Conservation (phyloP, 176 grass and related monocot genomes). For the Paspalum vaginatum region DNA sequence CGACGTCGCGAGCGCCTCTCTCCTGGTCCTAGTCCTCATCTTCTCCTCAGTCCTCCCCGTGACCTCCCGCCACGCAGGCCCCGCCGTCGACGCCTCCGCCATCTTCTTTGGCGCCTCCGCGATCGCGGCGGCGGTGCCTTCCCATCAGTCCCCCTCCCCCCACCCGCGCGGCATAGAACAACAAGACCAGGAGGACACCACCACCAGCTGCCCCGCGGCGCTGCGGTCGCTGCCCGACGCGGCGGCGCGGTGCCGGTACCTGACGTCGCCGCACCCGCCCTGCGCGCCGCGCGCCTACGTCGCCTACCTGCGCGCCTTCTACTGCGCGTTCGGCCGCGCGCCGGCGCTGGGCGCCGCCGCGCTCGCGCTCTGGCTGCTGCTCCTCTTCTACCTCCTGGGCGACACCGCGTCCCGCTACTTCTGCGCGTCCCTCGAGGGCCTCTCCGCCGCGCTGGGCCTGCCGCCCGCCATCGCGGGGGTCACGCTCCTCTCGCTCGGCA, state of each 20-base stretch:
- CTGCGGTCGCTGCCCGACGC: conserved; percentile 40
- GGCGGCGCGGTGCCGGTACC: conserved; percentile 46
- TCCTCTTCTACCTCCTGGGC: conserved; percentile 90
- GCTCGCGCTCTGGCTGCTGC: conserved; percentile 55
- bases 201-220: conserved; percentile 40
- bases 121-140: not conserved
- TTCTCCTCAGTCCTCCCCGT: conserved; percentile 9
- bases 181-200: not conserved
- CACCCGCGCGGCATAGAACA: not conserved
- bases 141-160: not conserved
- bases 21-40: conserved; percentile 39
- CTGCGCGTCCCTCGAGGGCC: conserved; percentile 60
- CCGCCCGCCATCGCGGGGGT: conserved; percentile 73
- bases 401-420: conserved; percentile 86
- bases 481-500: conserved; percentile 81
- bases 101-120: too few relatives aligned
- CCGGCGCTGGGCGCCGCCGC: conserved; percentile 49
- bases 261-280: conserved; percentile 30
- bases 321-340: conserved; percentile 46
- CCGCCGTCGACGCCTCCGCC: not conserved
- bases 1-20: conserved; percentile 17
- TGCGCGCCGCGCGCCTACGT: conserved; percentile 68
- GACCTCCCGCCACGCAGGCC: too few relatives aligned
- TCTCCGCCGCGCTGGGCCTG: conserved; percentile 57
- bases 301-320: conserved; percentile 73